These are phyloP conservation scores for Chaetoscypha palmicola DNA, from an alignment of 2,329 filamentous ascomycete species.

Conservation along the genomic window DNA sequence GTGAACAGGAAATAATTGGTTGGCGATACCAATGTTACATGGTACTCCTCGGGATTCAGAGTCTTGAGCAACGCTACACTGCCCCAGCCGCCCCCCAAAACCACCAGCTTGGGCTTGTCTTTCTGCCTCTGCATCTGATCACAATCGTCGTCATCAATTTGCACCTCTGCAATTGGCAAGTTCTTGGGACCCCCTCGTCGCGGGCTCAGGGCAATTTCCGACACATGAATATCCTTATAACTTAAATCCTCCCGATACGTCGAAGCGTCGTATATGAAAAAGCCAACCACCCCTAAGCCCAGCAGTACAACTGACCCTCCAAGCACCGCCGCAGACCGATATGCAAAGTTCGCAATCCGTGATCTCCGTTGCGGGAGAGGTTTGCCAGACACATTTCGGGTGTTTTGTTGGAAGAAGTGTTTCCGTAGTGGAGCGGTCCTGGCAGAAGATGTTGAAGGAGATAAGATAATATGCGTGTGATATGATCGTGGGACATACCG, in stretches of 20 bases:
- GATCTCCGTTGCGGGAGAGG: slow-evolving; percentile 44
- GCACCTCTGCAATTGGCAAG: slow-evolving; percentile 78
- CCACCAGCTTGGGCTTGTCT: slow-evolving; percentile 86
- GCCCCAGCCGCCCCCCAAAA: slow-evolving; percentile 92
- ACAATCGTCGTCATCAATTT: slow-evolving; percentile 82
- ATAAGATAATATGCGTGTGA: slow-evolving; percentile 3
- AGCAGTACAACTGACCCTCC: slow-evolving; percentile 70
- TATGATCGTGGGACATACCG: slow-evolving; percentile 3
- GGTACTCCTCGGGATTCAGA: slow-evolving; percentile 83
- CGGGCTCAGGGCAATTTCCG: slow-evolving; percentile 73
- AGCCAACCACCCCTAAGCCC: slow-evolving; percentile 63
- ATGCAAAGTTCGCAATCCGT: slow-evolving; percentile 50
- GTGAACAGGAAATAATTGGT: slow-evolving; percentile 98
- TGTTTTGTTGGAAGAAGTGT: slow-evolving; percentile 10
- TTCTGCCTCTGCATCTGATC: slow-evolving; percentile 63
- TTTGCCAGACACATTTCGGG: slow-evolving; percentile 41
- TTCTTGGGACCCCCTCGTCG: slow-evolving; percentile 88
- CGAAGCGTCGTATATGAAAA: slow-evolving; percentile 89
- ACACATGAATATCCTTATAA: slow-evolving; percentile 71
- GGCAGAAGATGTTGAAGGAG: neutral
- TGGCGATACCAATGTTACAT: slow-evolving; percentile 90
- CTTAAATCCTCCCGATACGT: slow-evolving; percentile 73
- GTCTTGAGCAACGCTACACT: slow-evolving; percentile 88
- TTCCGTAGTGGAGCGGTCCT: slow-evolving; percentile 12
- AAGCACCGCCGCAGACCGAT: slow-evolving; percentile 62